Conservation (phyloP, 129 eudicot genomes). For the Erigeron canadensis region DNA sequence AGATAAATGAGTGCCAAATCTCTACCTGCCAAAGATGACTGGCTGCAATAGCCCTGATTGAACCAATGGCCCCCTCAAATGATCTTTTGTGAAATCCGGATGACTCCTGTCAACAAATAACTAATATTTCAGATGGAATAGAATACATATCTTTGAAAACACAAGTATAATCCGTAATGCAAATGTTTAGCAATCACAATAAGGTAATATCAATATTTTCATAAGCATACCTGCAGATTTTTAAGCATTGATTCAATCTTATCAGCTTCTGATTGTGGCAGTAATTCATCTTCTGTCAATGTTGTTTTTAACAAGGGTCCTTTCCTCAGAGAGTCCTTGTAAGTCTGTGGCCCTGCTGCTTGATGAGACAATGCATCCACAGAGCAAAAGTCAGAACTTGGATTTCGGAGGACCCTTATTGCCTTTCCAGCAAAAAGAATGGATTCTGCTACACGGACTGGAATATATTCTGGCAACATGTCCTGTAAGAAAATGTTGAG, state of each 20-base stretch:
- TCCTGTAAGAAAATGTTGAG: conserved; percentile 49
- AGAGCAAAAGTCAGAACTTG: conserved; percentile 58
- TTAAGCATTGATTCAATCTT: conserved; percentile 82
- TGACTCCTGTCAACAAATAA: conserved; percentile 58
- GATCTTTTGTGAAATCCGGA: conserved; percentile 90
- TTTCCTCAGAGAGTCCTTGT: conserved; percentile 31
- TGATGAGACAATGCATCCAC: conserved; percentile 52
- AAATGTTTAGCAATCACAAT: conserved; percentile 9
- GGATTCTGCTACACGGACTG: conserved; percentile 81
- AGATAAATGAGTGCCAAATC: conserved; percentile 16
- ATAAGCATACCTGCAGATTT: conserved; percentile 58
- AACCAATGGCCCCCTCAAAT: conserved; percentile 75
- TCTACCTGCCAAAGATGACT: conserved; percentile 96
- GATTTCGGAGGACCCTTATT: conserved; percentile 83
- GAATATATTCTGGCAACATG: conserved; percentile 90
- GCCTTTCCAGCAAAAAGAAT: conserved; percentile 98
- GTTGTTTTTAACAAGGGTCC: conserved; percentile 17
- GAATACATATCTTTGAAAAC: conserved; percentile 2
- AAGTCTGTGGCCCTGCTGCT: conserved; percentile 34
- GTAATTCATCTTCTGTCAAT: conserved; percentile 62
- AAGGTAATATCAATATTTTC: conserved; percentile 10
- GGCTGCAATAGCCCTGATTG: conserved; percentile 84
- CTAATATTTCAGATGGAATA: not conserved
- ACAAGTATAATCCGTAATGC: not conserved
- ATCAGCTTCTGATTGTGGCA: conserved; percentile 88